Conservation (phyloP, 345 rosid genomes). For the Rubroshorea leprosula region DNA sequence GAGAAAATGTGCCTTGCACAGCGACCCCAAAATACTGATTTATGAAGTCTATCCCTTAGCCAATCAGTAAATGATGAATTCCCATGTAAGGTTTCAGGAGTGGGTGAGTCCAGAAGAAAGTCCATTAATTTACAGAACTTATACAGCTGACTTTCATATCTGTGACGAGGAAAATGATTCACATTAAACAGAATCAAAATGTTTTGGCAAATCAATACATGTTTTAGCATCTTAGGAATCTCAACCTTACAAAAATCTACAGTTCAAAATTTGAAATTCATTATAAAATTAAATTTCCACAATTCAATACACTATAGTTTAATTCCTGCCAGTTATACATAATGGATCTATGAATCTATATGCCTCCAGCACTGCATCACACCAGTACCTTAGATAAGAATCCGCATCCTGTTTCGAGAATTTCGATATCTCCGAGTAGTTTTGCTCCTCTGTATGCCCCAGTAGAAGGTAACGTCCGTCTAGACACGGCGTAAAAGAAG, state of each 20-base stretch:
- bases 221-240: no score
- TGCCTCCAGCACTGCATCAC: neutral
- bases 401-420: conserved; percentile 73
- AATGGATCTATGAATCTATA: no score
- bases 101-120: conserved; percentile 59
- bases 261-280: no score
- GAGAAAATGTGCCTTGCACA: conserved; percentile 42
- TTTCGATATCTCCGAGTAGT: conserved; percentile 67
- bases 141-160: conserved; percentile 77
- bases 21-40: conserved; percentile 62
- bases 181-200: no score
- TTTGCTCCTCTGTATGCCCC: conserved; percentile 53
- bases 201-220: no score
- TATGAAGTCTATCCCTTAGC: conserved; percentile 40
- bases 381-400: conserved; percentile 49
- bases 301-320: no score
- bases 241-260: no score
- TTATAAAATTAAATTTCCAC: no score
- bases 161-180: conserved; percentile 9
- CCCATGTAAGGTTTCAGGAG: conserved; percentile 56
- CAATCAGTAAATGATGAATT: conserved; percentile 37
- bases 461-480: conserved; percentile 76
- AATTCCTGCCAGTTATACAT: no score
- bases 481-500: conserved; percentile 85
- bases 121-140: conserved; percentile 67